These are phyloP conservation scores for Primulina huaijiensis DNA, from an alignment of 257 asterid species.

Conservation along the genomic window DNA sequence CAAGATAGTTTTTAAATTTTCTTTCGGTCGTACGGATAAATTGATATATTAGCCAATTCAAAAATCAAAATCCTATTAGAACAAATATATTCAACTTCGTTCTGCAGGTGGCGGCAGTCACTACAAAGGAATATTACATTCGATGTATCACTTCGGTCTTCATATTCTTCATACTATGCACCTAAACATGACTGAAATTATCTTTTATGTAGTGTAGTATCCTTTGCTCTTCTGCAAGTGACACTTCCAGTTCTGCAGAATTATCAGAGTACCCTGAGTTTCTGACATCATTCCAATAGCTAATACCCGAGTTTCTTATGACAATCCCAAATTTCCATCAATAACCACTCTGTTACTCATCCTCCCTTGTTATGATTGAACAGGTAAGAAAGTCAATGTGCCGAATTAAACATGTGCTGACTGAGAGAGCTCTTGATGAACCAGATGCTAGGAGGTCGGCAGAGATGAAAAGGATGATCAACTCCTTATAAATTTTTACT, in stretches of 20 bases:
- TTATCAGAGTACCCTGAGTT: not conserved
- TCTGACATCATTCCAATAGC: not conserved
- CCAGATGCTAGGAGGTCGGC: slow-evolving; percentile 84
- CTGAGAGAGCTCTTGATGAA: slow-evolving; percentile 95
- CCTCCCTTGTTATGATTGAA: slow-evolving; percentile 17
- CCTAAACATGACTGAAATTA: not conserved
- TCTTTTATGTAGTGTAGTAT: not conserved
- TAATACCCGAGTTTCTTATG: not conserved
- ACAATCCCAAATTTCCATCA: not conserved
- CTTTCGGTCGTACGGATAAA: not conserved
- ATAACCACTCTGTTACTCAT: not conserved
- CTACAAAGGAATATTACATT: not conserved
- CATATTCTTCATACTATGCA: not conserved
- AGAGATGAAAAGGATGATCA: slow-evolving; percentile 93
- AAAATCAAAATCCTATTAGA: not conserved
- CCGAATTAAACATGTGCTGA: slow-evolving; percentile 86
- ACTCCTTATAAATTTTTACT: slow-evolving; percentile 41
- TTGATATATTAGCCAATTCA: not conserved
- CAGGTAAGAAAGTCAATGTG: slow-evolving; percentile 95
- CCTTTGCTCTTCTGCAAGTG: not conserved
- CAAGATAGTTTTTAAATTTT: no score
- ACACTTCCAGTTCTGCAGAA: not conserved
- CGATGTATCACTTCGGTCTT: not conserved
- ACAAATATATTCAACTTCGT: no score
- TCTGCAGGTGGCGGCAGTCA: no score